Evolutionary conservation across 805 yeast genomes (phyloP), one percentile per base, ranked within the genome.

Genomic region (Teunomyces gatunensis): DNA sequence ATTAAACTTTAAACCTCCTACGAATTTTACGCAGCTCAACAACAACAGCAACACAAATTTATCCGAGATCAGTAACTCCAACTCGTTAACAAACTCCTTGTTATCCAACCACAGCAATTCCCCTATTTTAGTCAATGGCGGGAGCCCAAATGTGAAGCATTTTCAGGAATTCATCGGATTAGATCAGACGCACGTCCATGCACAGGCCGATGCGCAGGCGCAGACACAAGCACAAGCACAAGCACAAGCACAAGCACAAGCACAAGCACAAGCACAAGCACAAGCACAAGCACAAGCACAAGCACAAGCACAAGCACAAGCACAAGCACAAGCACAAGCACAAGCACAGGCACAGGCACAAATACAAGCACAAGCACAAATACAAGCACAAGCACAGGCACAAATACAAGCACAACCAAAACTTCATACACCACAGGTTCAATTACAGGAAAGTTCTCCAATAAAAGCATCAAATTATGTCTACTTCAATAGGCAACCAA

Each of bases 401-500:
- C 59, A 58, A 18, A 54, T 51, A 2, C 42, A 47, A 35, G 39
- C 47, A 42, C 37, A 50, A 39, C 44, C 53, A 11, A 52, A 48
- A 36, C 32, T 43, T 23, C 57, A 57, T 35, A 50, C 50, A 29
- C 53, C 49, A 23, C 49, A 39, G 41, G n/a, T 36, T 23, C 42
- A 32, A 42, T 32, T 42, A 13, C 50, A 49, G 36, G 50, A 36
- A 39, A 42, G 29, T 21, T 36, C 36, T 20, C 49, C 47, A 27
- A 40, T 45, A 41, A 50, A 39, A 23, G 29, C 45, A 7, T 53
- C 63, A 7, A 82, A 81, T 48, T 83, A 84, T 56, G 87, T 85
- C 51, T 78, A 81, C 57, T 86, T 90, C 68, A 89, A 84, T 55
- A 79, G 96, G 48, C 89, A 87, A 57, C 96, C 97, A 0, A 90